Conservation (phyloP, 306 rosid species). For the peach (Prunus persica) region Prunus_persica_NCBIv2 NC_034014.1:29664001-29664500, state of each 20-base stretch:
- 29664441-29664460: not conserved
- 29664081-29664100: not conserved
- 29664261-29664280: not conserved
- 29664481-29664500: slow-evolving; percentile 5
- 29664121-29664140: not conserved
- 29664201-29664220: not conserved
- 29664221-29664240: not conserved
- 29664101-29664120: not conserved
- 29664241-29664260: not conserved
- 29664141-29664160: not conserved
- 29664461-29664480: slow-evolving; percentile 12
- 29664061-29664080: too few relatives aligned
- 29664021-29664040: too few relatives aligned
- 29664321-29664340: not conserved
- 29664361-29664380: not conserved
- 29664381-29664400: not conserved
- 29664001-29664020: too few relatives aligned
- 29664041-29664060: too few relatives aligned
- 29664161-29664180: slow-evolving; percentile 1
- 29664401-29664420: slow-evolving; percentile 1
- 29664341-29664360: not conserved
- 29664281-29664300: not conserved
- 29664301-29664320: not conserved
- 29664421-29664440: not conserved
- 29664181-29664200: not conserved